A percentile compares a stretch with the other conserved stretches of the same genome.
phyloP scores from a whole-genome alignment of 2,329 filamentous ascomycete species.

The Cercospora sp. region DNA sequence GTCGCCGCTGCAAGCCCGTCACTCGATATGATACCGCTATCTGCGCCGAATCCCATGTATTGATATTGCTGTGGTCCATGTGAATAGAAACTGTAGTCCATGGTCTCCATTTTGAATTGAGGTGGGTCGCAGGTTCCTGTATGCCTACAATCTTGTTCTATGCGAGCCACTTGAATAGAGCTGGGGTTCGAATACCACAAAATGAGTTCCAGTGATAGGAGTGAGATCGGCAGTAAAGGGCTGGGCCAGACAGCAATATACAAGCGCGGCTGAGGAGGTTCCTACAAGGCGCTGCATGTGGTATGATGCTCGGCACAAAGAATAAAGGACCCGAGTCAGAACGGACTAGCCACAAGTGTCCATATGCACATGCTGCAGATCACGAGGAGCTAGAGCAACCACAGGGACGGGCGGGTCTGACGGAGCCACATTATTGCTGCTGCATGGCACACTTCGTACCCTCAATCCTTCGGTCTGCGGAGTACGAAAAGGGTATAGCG shows the following conservation, averaged over 20 bases:
- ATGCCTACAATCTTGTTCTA: neutral
- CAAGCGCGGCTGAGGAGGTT: constrained; percentile 16
- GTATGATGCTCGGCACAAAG: constrained; percentile 21
- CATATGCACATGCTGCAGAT: constrained; percentile 23
- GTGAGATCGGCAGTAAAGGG: neutral
- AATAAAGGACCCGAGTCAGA: constrained; percentile 20
- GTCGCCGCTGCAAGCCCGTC: constrained; percentile 43
- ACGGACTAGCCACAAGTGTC: constrained; percentile 10
- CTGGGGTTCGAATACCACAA: neutral
- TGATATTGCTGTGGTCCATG: constrained; percentile 51
- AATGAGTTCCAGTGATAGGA: neutral
- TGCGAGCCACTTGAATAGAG: neutral
- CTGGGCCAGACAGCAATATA: constrained; percentile 7
- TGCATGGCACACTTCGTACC: constrained; percentile 19
- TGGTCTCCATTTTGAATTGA: constrained; percentile 38
- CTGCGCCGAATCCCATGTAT: constrained; percentile 40
- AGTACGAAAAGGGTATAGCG: neutral
- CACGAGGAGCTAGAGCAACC: constrained; percentile 18
- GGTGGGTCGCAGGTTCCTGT: neutral
- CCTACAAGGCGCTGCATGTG: neutral
- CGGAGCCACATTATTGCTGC: constrained; percentile 23
- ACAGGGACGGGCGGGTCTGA: constrained; percentile 21
- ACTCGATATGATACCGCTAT: constrained; percentile 43
- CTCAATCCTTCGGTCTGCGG: constrained; percentile 24
- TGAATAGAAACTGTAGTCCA: constrained; percentile 61